Evolutionary conservation across 2,329 filamentous ascomycete genomes (phyloP), one percentile per base, ranked within the genome.

Genomic region (Aspergillus latus): DNA sequence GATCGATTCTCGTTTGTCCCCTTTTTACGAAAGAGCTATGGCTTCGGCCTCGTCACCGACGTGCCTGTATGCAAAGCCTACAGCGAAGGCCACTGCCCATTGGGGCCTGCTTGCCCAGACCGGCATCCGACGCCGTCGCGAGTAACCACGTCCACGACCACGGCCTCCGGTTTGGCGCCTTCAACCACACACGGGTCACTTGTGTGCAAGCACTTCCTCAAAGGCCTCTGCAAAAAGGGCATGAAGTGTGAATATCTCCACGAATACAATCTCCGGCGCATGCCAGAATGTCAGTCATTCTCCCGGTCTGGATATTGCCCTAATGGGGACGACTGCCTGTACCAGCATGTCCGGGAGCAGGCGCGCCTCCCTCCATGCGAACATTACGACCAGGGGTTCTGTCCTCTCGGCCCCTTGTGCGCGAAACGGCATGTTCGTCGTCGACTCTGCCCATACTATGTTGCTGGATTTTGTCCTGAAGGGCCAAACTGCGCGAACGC

Each of bases 251-350:
- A 99, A 79, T 99, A 97, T 69, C 81, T 97, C 48, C 94, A 99
- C 81, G 94, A 97, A 77, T 99, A 97, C 80, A 97, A 99, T 77
- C 84, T 99, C 65, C 87, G 94, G 62, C 92, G 94, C 75, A 97
- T 97, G 91, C 92, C 94, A 61, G 94, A 97, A 78, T 99, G 94
- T 78, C 96, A 96, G 70, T 96, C 96, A 76, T 97, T 93, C 76
- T 87, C 92, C 56, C 85, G 92, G 59, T 96, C 94, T 71, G 91
- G 91, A 55, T 97, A 95, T 73, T 99, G 94, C 77, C 90, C 89
- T 61, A 96, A 97, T 76, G 94, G 93, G 64, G 93, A 97, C 74
- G 94, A 99, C 76, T 99, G 94, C 70, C 80, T 96, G 4, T 96
- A 96, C 73, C 85, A 96, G 46, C 91, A 96, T 76, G 89, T 95